These are phyloP conservation scores for Pseudogymnoascus sp. DNA, from an alignment of 2,329 filamentous ascomycete species.

Conservation along the genomic window DNA sequence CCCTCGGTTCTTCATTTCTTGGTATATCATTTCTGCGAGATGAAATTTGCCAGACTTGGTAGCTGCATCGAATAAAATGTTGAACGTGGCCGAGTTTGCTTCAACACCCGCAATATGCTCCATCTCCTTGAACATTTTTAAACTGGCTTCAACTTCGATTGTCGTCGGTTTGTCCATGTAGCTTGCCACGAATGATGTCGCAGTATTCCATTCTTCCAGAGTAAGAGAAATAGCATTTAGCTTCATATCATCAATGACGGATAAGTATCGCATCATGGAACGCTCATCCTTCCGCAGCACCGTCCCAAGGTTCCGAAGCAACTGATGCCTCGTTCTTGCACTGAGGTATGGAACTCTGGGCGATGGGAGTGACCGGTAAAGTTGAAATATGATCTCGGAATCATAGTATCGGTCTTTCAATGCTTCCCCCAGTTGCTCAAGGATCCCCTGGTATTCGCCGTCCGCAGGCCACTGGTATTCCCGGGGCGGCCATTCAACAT, in stretches of 20 bases:
- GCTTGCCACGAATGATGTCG: slow-evolving; percentile 68
- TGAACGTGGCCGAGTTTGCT: slow-evolving; percentile 77
- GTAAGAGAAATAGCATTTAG: slow-evolving; percentile 60
- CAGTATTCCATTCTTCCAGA: slow-evolving; percentile 70
- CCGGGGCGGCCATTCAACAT: slow-evolving; percentile 30
- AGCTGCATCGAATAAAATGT: slow-evolving; percentile 82
- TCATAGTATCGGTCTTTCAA: slow-evolving; percentile 17
- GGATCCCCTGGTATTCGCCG: slow-evolving; percentile 17
- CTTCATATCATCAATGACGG: slow-evolving; percentile 75
- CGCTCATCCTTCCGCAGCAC: slow-evolving; percentile 30
- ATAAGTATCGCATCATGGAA: slow-evolving; percentile 74
- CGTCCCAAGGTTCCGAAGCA: slow-evolving; percentile 25
- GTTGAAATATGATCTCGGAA: slow-evolving; percentile 25
- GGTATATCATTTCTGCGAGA: slow-evolving; percentile 75
- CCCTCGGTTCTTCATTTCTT: slow-evolving; percentile 66
- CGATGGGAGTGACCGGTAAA: slow-evolving; percentile 29
- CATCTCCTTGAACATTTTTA: slow-evolving; percentile 85
- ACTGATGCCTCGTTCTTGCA: slow-evolving; percentile 21
- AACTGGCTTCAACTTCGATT: slow-evolving; percentile 55
- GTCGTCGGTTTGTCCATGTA: slow-evolving; percentile 53
- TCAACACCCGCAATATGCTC: slow-evolving; percentile 58
- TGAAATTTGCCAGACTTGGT: slow-evolving; percentile 76
- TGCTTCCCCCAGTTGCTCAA: slow-evolving; percentile 16
- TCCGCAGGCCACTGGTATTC: slow-evolving; percentile 24
- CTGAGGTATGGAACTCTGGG: slow-evolving; percentile 26